A percentile compares a stretch with the other conserved stretches of the same genome.
These are phyloP conservation scores for Pulveroboletus sp. DNA, from an alignment of 768 basidiomycete genomes.

Conservation along the genomic window DNA sequence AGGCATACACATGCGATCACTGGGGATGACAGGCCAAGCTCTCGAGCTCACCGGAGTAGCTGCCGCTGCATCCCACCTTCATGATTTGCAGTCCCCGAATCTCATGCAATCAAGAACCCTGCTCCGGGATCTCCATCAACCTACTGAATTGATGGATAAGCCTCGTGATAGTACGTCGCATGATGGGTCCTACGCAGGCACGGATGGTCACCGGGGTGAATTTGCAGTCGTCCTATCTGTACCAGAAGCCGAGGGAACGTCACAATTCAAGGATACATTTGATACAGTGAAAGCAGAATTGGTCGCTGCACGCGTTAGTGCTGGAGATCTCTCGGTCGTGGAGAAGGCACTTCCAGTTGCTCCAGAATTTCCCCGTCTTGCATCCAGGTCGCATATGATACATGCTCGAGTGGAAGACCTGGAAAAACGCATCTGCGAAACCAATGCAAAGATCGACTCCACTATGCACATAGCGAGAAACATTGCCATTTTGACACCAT, in stretches of 20 bases:
- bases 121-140: slow-evolving; percentile 43
- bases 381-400: slow-evolving; percentile 53
- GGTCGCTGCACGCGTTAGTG: slow-evolving; percentile 46
- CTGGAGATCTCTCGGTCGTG: slow-evolving; percentile 22
- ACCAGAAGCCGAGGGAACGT: slow-evolving; percentile 56
- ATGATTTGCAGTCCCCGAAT: slow-evolving; percentile 51
- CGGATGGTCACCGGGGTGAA: slow-evolving; percentile 18
- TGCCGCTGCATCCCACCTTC: slow-evolving; percentile 79
- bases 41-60: slow-evolving; percentile 79
- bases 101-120: slow-evolving; percentile 22
- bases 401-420: slow-evolving; percentile 62
- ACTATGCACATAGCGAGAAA: slow-evolving; percentile 76
- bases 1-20: slow-evolving; percentile 75
- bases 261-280: slow-evolving; percentile 78
- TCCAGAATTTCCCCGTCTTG: slow-evolving; percentile 28
- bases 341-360: slow-evolving; percentile 17
- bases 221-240: slow-evolving; percentile 37
- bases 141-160: slow-evolving; percentile 36
- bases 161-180: slow-evolving; percentile 22
- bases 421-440: slow-evolving; percentile 50
- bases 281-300: slow-evolving; percentile 84
- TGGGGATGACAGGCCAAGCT: slow-evolving; percentile 63
- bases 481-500: slow-evolving; percentile 81
- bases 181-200: slow-evolving; percentile 30
- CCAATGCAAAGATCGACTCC: slow-evolving; percentile 57